phyloP scores from a whole-genome alignment of 164 flowering plant genomes.

The Litsea cubeba region DNA sequence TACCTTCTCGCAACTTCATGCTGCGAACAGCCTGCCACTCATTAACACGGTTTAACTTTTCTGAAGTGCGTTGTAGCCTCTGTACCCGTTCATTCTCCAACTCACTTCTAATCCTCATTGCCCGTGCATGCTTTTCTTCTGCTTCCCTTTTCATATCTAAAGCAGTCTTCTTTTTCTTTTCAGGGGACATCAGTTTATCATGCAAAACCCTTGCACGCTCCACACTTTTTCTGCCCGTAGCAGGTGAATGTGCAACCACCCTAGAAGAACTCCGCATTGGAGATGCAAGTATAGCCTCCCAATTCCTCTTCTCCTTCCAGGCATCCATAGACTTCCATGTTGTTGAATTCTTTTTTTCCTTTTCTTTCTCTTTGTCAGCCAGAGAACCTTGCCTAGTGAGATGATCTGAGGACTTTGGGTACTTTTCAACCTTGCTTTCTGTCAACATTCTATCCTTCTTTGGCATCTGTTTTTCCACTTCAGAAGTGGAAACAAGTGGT shows the following conservation, averaged over 20 bases:
- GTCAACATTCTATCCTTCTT: conserved; percentile 39
- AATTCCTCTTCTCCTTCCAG: conserved; percentile 93
- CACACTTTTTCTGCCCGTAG: conserved; percentile 69
- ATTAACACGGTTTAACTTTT: conserved; percentile 83
- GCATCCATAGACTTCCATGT: conserved; percentile 78
- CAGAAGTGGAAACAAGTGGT: conserved; percentile 33
- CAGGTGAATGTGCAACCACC: conserved; percentile 70
- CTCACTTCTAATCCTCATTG: conserved; percentile 78
- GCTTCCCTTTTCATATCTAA: conserved; percentile 83
- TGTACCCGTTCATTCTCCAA: conserved; percentile 87
- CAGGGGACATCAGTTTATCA: conserved; percentile 93
- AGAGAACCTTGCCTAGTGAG: conserved; percentile 31
- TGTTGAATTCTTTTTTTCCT: conserved; percentile 51
- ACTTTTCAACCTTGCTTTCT: conserved; percentile 40
- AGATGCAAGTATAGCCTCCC: conserved; percentile 85
- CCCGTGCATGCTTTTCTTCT: conserved; percentile 94
- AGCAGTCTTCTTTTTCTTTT: conserved; percentile 82
- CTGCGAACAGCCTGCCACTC: conserved; percentile 93
- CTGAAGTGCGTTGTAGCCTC: conserved; percentile 81
- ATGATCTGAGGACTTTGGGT: conserved; percentile 33
- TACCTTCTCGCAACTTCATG: conserved; percentile 76
- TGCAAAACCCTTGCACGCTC: conserved; percentile 78
- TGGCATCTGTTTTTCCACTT: conserved; percentile 31
- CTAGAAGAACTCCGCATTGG: conserved; percentile 70
- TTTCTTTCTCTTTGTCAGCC: conserved; percentile 55